These are phyloP conservation scores for Spizellomyces sp. DNA, from an alignment of 192 early-diverging fungal species.

Conservation along the genomic window DNA sequence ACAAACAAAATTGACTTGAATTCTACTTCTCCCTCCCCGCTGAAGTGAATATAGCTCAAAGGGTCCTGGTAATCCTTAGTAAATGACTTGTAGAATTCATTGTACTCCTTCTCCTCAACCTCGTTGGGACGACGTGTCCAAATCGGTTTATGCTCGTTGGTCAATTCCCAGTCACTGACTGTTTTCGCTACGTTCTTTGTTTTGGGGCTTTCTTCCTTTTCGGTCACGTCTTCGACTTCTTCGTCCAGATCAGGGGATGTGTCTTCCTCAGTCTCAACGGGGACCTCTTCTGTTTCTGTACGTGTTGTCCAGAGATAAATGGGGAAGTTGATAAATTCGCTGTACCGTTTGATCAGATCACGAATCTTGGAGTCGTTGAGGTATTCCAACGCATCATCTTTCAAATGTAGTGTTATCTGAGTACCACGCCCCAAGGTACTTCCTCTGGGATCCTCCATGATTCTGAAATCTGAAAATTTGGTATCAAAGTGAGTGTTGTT, in stretches of 20 bases:
- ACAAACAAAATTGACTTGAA: conserved; percentile 88
- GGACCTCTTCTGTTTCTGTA: conserved; percentile 60
- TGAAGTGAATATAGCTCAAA: conserved; percentile 85
- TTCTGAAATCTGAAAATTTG: conserved; percentile 66
- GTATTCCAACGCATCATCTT: conserved; percentile 84
- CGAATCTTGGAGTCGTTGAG: conserved; percentile 71
- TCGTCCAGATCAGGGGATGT: conserved; percentile 42
- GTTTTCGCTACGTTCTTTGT: conserved; percentile 59
- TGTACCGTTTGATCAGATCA: conserved; percentile 81
- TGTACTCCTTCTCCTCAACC: conserved; percentile 81
- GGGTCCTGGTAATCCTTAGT: conserved; percentile 73
- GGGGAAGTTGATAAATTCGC: conserved; percentile 98
- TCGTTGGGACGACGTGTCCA: conserved; percentile 85
- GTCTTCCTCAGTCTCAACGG: conserved; percentile 48
- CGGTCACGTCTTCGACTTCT: conserved; percentile 58
- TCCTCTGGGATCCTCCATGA: conserved; percentile 86
- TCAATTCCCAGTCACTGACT: conserved; percentile 70
- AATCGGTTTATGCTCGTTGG: conserved; percentile 92
- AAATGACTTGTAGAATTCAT: conserved; percentile 85
- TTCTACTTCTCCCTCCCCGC: conserved; percentile 91
- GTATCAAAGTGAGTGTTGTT: background rate
- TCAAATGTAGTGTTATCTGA: conserved; percentile 87
- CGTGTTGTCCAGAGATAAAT: conserved; percentile 78
- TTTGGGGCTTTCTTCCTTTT: conserved; percentile 47
- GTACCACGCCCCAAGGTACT: conserved; percentile 93